Evolutionary conservation across 768 basidiomycete genomes (phyloP).

Genomic region (Agaricus sinodeliciosus): DNA sequence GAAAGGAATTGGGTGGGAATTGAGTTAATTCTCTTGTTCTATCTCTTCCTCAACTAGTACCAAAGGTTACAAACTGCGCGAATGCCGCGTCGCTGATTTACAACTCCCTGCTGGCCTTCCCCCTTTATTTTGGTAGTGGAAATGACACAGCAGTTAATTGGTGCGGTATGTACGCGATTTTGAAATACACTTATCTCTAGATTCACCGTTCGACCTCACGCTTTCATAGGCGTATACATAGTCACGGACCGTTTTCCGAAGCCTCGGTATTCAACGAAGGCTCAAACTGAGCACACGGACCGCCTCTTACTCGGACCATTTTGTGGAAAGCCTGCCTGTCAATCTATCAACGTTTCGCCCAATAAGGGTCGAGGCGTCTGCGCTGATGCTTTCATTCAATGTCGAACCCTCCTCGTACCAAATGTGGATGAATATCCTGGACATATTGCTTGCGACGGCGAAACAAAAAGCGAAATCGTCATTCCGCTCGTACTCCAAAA

Average conservation of each 20-base stretch:
- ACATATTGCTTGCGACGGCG: slow-evolving; percentile 91
- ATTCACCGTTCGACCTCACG: not conserved
- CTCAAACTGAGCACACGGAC: slow-evolving; percentile 16
- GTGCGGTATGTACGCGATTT: slow-evolving; percentile 63
- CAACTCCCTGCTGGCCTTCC: slow-evolving; percentile 66
- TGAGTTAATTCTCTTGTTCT: not conserved
- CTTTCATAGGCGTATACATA: slow-evolving; percentile 79
- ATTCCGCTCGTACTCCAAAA: slow-evolving; percentile 57
- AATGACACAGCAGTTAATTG: slow-evolving; percentile 77
- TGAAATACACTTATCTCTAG: not conserved
- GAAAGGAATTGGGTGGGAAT: slow-evolving; percentile 71
- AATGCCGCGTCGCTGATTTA: slow-evolving; percentile 81
- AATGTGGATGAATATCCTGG: slow-evolving; percentile 82
- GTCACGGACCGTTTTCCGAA: slow-evolving; percentile 54
- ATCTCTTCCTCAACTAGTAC: not conserved
- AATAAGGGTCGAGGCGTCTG: slow-evolving; percentile 74
- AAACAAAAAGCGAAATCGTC: slow-evolving; percentile 88
- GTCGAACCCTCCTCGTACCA: slow-evolving; percentile 56
- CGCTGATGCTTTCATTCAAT: slow-evolving; percentile 63
- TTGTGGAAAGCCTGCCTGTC: slow-evolving; percentile 88
- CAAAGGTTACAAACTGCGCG: slow-evolving; percentile 78
- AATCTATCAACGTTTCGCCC: slow-evolving; percentile 57
- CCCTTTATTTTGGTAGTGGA: slow-evolving; percentile 52
- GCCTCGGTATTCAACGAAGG: slow-evolving; percentile 22
- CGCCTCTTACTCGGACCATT: slow-evolving; percentile 75